phyloP scores from a whole-genome alignment of 805 yeast genomes.

The Lipomyces yamanashiensis region DNA sequence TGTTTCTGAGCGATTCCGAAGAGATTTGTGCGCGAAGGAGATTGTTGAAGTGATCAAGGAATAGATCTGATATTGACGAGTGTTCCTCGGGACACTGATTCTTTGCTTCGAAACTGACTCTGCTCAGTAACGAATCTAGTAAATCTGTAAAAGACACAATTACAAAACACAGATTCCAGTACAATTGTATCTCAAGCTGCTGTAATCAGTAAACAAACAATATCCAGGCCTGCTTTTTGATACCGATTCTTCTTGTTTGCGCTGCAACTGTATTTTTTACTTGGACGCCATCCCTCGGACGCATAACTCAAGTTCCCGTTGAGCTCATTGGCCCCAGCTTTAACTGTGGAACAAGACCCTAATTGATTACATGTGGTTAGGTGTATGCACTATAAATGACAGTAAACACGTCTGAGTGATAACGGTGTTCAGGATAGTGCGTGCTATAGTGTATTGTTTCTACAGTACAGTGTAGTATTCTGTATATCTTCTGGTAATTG shows the following conservation, averaged over 20 bases:
- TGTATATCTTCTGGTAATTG: neutral
- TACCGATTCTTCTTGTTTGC: neutral
- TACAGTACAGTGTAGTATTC: neutral
- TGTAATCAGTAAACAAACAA: too few relatives aligned
- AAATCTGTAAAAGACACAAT: too few relatives aligned
- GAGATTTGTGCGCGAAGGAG: too few relatives aligned
- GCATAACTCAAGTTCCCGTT: constrained; percentile 17
- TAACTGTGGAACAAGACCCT: neutral
- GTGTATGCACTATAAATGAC: neutral
- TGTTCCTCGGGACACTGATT: too few relatives aligned
- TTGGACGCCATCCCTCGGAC: neutral
- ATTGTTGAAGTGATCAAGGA: too few relatives aligned
- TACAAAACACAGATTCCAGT: too few relatives aligned
- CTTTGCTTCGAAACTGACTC: too few relatives aligned
- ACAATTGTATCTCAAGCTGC: too few relatives aligned
- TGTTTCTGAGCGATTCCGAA: too few relatives aligned
- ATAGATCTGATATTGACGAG: too few relatives aligned
- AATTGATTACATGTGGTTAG: neutral
- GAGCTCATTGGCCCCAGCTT: constrained; percentile 16
- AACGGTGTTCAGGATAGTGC: neutral
- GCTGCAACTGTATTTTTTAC: neutral
- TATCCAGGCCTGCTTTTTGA: neutral
- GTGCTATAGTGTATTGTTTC: too few relatives aligned
- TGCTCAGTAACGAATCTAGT: too few relatives aligned
- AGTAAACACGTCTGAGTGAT: neutral